phyloP scores from a whole-genome alignment of 495 filamentous ascomycete genomes.

The Xylaria nigripes region DNA sequence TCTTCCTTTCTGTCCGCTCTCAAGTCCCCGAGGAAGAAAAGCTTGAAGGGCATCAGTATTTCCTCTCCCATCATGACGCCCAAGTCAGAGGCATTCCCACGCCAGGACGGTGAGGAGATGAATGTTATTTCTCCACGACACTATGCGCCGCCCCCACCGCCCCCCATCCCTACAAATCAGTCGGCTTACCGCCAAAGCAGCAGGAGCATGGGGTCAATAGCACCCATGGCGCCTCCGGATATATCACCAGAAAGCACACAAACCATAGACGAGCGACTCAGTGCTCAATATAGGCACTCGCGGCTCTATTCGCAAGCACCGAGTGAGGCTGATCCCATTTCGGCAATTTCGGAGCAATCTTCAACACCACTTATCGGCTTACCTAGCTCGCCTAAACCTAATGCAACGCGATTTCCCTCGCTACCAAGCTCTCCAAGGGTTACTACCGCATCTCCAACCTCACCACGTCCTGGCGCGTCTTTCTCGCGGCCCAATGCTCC shows the following conservation, averaged over 20 bases:
- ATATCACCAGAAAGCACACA: conserved; percentile 40
- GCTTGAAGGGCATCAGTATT: conserved; percentile 37
- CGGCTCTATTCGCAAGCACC: conserved; percentile 26
- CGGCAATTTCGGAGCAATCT: conserved; percentile 35
- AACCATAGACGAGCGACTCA: conserved; percentile 42
- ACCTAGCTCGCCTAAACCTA: conserved; percentile 40
- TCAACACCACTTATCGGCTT: conserved; percentile 37
- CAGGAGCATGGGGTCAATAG: conserved; percentile 15
- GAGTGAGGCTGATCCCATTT: conserved; percentile 34
- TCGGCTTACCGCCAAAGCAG: conserved; percentile 28
- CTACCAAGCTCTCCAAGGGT: conserved; percentile 39
- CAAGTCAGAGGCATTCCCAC: conserved; percentile 44
- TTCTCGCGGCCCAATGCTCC: conserved; percentile 33
- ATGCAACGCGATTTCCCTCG: conserved; percentile 39
- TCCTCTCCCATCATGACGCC: conserved; percentile 50
- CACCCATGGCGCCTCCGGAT: conserved; percentile 38
- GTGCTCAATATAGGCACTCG: conserved; percentile 28
- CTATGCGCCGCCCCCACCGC: conserved; percentile 40
- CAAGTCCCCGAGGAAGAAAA: conserved; percentile 41
- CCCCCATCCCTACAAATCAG: conserved; percentile 37
- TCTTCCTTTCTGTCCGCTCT: conserved; percentile 46
- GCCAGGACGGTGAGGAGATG: conserved; percentile 41
- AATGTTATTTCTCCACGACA: conserved; percentile 43
- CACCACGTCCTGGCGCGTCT: conserved; percentile 31
- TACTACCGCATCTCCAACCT: conserved; percentile 32